phyloP scores from a whole-genome alignment of 2,329 filamentous ascomycete genomes.

The Aspergillus tamarii region DNA sequence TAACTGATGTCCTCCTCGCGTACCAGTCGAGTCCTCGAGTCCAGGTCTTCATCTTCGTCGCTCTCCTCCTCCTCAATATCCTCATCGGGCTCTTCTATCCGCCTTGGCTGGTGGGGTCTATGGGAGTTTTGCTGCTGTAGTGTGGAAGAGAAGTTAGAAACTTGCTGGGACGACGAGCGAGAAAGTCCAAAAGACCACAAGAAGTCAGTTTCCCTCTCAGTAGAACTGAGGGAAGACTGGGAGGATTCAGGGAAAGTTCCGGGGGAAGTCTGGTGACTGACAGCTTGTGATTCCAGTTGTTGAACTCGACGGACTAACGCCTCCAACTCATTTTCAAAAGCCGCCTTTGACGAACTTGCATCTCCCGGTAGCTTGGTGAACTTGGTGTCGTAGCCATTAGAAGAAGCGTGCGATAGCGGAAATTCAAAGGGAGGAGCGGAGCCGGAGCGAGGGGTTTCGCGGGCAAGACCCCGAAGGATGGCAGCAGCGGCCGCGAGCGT shows the following conservation, averaged over 20 bases:
- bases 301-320: slow-evolving; percentile 78
- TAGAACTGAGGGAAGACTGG: slow-evolving; percentile 64
- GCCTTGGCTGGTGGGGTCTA: slow-evolving; percentile 41
- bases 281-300: slow-evolving; percentile 78
- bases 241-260: slow-evolving; percentile 75
- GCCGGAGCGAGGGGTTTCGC: slow-evolving; percentile 39
- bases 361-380: slow-evolving; percentile 76
- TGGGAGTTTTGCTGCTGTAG: slow-evolving; percentile 42
- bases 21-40: slow-evolving; percentile 55
- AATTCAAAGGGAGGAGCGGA: slow-evolving; percentile 41
- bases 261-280: slow-evolving; percentile 60
- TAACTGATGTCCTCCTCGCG: slow-evolving; percentile 83
- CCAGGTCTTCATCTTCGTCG: slow-evolving; percentile 54
- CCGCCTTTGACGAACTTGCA: slow-evolving; percentile 73
- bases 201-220: slow-evolving; percentile 45
- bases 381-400: slow-evolving; percentile 55
- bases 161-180: slow-evolving; percentile 37
- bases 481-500: slow-evolving; percentile 51
- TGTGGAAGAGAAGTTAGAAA: slow-evolving; percentile 37
- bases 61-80: slow-evolving; percentile 39
- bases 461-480: slow-evolving; percentile 51
- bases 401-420: slow-evolving; percentile 32
- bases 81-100: slow-evolving; percentile 36
- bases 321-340: slow-evolving; percentile 80
- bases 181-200: slow-evolving; percentile 39